Evolutionary conservation across 2,329 filamentous ascomycete genomes (phyloP).

Genomic region (Botrytis elliptica): DNA sequence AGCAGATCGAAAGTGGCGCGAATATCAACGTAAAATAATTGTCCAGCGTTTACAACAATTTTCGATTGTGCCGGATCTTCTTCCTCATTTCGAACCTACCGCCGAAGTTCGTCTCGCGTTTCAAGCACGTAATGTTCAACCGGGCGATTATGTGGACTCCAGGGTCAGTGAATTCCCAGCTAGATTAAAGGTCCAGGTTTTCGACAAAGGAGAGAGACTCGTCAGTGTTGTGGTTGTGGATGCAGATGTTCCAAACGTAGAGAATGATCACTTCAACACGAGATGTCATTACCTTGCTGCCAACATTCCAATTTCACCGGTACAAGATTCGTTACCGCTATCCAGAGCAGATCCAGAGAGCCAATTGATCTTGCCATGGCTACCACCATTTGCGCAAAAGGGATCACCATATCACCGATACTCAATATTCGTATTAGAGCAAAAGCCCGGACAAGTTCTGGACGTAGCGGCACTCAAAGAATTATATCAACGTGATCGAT

Average conservation of each 20-base stretch:
- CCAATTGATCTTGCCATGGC: conserved; percentile 76
- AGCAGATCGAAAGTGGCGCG: conserved; percentile 82
- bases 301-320: conserved; percentile 65
- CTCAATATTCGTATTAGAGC: conserved; percentile 79
- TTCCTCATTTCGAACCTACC: conserved; percentile 74
- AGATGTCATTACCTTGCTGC: conserved; percentile 85
- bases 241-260: conserved; percentile 80
- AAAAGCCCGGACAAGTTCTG: conserved; percentile 60
- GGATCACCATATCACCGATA: conserved; percentile 89
- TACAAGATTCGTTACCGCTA: conserved; percentile 62
- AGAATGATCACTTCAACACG: conserved; percentile 72
- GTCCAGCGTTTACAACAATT: conserved; percentile 85
- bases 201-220: conserved; percentile 76
- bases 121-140: conserved; percentile 64
- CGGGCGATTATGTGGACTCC: conserved; percentile 77
- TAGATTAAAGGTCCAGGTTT: conserved; percentile 79
- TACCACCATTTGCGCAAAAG: conserved; percentile 84
- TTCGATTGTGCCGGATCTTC: conserved; percentile 81
- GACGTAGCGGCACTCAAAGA: conserved; percentile 58
- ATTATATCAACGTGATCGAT: conserved; percentile 60
- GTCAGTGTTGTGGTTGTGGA: conserved; percentile 85
- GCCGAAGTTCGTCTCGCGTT: conserved; percentile 84
- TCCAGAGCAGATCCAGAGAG: conserved; percentile 54
- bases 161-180: conserved; percentile 70
- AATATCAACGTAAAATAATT: conserved; percentile 75